A percentile compares a stretch with the other conserved stretches of the same genome.
Conservation (phyloP, 345 rosid genomes). For the Rhodomyrtus tomentosa region DNA sequence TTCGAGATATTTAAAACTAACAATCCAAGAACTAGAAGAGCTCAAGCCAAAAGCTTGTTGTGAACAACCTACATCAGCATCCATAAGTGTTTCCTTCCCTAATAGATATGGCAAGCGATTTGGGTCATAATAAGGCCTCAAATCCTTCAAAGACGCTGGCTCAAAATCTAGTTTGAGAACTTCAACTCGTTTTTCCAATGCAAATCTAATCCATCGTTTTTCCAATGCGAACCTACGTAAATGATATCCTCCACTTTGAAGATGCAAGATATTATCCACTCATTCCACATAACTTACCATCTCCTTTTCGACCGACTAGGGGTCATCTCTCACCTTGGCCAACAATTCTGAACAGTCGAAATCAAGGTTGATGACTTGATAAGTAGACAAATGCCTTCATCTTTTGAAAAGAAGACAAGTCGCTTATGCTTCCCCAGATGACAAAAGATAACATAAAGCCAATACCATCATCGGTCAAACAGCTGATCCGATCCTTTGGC, state of each 20-base stretch:
- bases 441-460: too few relatives aligned
- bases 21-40: not conserved
- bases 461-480: too few relatives aligned
- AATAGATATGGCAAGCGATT: not conserved
- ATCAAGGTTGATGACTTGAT: not conserved
- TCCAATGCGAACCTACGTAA: not conserved
- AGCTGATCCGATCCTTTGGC: too few relatives aligned
- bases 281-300: not conserved
- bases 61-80: not conserved
- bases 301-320: not conserved
- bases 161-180: not conserved
- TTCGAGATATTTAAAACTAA: not conserved
- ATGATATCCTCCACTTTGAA: not conserved
- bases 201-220: not conserved
- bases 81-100: not conserved
- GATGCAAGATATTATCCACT: not conserved
- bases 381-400: too few relatives aligned
- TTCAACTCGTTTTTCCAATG: not conserved
- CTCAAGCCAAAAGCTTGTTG: not conserved
- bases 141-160: not conserved
- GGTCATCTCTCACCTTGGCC: not conserved
- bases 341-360: not conserved
- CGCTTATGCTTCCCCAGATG: too few relatives aligned
- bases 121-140: not conserved
- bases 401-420: too few relatives aligned